A percentile compares a stretch with the other conserved stretches of the same genome.
phyloP scores from a whole-genome alignment of 257 asterid genomes.

The Solanum microdontum region DNA sequence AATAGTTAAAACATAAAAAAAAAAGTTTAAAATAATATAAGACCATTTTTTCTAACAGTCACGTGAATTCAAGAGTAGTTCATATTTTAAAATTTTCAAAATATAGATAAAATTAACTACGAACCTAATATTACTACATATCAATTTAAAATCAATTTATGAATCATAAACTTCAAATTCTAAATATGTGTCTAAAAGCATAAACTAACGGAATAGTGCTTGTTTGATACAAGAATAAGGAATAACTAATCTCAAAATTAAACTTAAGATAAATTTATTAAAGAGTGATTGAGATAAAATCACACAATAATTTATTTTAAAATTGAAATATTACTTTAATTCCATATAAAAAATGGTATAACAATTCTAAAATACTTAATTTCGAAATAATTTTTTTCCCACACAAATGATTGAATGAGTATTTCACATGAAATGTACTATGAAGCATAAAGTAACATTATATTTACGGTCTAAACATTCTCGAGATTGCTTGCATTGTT shows the following conservation, averaged over 20 bases:
- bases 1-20: not conserved
- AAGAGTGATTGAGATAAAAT: not conserved
- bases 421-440: not conserved
- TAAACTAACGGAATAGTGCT: not conserved
- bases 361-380: not conserved
- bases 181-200: not conserved
- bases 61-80: not conserved
- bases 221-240: not conserved
- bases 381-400: not conserved
- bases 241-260: not conserved
- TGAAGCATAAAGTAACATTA: not conserved
- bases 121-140: too few relatives aligned
- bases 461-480: not conserved
- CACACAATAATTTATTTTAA: not conserved
- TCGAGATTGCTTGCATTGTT: not conserved
- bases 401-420: not conserved
- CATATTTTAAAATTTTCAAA: too few relatives aligned
- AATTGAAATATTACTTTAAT: not conserved
- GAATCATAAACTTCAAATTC: not conserved
- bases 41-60: not conserved
- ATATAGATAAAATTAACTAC: too few relatives aligned
- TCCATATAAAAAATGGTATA: not conserved
- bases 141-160: not conserved
- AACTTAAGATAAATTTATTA: not conserved
- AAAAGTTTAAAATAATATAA: too few relatives aligned